Evolutionary conservation across 2,329 filamentous ascomycete genomes (phyloP), one percentile per base, ranked within the genome.

Genomic region (Ophiocordyceps camponoti-leonardi): DNA sequence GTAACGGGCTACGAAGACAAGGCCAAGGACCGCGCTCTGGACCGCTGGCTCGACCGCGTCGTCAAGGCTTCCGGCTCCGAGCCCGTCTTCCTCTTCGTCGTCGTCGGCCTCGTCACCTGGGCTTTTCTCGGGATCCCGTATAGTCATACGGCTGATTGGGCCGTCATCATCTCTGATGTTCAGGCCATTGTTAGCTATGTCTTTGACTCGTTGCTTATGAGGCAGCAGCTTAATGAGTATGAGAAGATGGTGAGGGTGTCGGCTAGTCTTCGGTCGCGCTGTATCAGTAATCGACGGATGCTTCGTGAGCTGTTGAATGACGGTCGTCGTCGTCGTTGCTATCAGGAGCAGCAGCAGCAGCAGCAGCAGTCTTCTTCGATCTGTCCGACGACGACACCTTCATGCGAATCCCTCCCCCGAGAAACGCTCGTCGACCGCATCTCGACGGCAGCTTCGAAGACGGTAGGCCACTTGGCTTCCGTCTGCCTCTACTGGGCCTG

Each of bases 191-290:
- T 61, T 45, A 56, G 60, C 44, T 64, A 64, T 47, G 51, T 62
- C 37, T 62, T 58, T 11, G 61, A 61, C 23, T 62, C 60, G 8
- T 55, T 65, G 16, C 61, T 64, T 37, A 59, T 64, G 52, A 56
- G 62, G 1, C 61, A 65, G 52, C 61, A 63, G 47, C 54, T 57
- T 31, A 64, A 60, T 47, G 53, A 53, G 12, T 56, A 57, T n/a
- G 52, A 55, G 6, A 46, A 50, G 11, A 50, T 58, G 7, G 52
- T 55, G 3, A 54, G 53, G 0, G 55, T 62, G 23, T 58, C 60
- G 1, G 52, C 52, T 16, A 51, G 53, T 43, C 51, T 64, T 42
- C 50, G 56, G 16, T 65, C 61, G 13, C 59, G 61, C 20, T 54
- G 52, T 40, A 45, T 52, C 54, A 58, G 49, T 49, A 55, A 57